phyloP scores from a whole-genome alignment of 2,329 filamentous ascomycete species.

The Leptosphaerulina australis region DNA sequence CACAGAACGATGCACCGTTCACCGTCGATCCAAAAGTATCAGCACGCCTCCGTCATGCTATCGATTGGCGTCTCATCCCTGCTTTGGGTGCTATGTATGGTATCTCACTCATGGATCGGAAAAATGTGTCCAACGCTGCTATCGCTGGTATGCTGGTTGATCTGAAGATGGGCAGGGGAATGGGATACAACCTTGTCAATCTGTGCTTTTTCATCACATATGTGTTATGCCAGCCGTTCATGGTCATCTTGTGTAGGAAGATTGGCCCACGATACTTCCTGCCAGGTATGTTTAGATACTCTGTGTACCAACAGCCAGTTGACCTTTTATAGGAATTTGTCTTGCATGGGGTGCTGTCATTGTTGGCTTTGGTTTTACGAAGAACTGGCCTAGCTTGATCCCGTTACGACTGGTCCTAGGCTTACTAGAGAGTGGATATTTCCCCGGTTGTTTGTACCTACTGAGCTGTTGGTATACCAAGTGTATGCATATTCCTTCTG shows the following conservation, averaged over 20 bases:
- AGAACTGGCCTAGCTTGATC: slow-evolving; percentile 29
- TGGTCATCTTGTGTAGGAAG: slow-evolving; percentile 29
- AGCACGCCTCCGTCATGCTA: slow-evolving; percentile 28
- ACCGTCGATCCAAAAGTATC: slow-evolving; percentile 26
- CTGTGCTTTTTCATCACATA: slow-evolving; percentile 39
- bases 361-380: slow-evolving; percentile 33
- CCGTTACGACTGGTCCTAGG: slow-evolving; percentile 29
- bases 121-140: slow-evolving; percentile 35
- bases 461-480: slow-evolving; percentile 35
- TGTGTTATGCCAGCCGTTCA: slow-evolving; percentile 31
- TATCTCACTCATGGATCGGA: slow-evolving; percentile 36
- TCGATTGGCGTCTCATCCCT: slow-evolving; percentile 35
- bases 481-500: slow-evolving; percentile 18
- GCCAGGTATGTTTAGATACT: slow-evolving; percentile 6
- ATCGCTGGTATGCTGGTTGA: slow-evolving; percentile 35
- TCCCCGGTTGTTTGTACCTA: slow-evolving; percentile 31
- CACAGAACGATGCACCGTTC: slow-evolving; percentile 14
- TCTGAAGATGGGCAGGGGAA: slow-evolving; percentile 25
- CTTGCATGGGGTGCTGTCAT: slow-evolving; percentile 32
- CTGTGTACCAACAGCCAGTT: not conserved
- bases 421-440: slow-evolving; percentile 30
- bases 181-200: slow-evolving; percentile 32
- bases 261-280: slow-evolving; percentile 31
- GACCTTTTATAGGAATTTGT: slow-evolving; percentile 18
- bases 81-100: slow-evolving; percentile 34